Base-by-base conservation (phyloP, 139 green algal genomes). In the Tetratostichococcus sp. region DNA sequence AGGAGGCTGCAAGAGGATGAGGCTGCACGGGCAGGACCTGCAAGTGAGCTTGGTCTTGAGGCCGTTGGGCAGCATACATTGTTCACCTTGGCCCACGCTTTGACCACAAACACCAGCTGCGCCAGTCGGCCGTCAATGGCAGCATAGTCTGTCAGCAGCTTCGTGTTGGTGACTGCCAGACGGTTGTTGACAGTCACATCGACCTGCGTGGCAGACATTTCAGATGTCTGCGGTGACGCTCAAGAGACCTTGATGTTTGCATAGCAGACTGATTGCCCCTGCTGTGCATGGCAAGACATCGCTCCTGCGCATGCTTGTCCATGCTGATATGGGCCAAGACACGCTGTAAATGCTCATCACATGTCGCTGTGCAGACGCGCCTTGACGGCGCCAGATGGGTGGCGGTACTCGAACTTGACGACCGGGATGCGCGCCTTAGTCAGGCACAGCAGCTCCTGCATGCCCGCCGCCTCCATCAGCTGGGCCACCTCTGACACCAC, bases 21-120 rank as follows among this genome's bases (percentile, higher is more conserved):
- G 39, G 8, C 39, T 6, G 8, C 11, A 21, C 39, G 11, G 39
- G 39, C 39, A 50, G 39, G 6, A 6, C 11, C 8, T 11, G 11
- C 39, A 50, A 50, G 39, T 11, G 11, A 6, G 39, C 39, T 50
- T 6, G 8, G 11, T 50, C 39, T 21, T 6, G 11, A 50, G 21
- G 75, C 62, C 16, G 93, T 83, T 58, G 39, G 6, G 39, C 39
- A 50, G 8, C 39, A n/a, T n/a, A n/a, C n/a, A n/a, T n/a, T n/a
- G n/a, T n/a, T 11, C 39, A 77, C 74, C 84, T 95, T 95, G 66
- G 94, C 93, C 94, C 94, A 98, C 79, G 95, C 89, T 91, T 98
- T 98, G 71, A 97, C 87, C 30, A 97, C 58, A 35, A 90, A 83
- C 42, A 83, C 88, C 43, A 98, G 86, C 77, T 91, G 84, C 0